Conservation (phyloP, 2,329 filamentous ascomycete genomes). For the Phyllosticta ampelicida region DNA sequence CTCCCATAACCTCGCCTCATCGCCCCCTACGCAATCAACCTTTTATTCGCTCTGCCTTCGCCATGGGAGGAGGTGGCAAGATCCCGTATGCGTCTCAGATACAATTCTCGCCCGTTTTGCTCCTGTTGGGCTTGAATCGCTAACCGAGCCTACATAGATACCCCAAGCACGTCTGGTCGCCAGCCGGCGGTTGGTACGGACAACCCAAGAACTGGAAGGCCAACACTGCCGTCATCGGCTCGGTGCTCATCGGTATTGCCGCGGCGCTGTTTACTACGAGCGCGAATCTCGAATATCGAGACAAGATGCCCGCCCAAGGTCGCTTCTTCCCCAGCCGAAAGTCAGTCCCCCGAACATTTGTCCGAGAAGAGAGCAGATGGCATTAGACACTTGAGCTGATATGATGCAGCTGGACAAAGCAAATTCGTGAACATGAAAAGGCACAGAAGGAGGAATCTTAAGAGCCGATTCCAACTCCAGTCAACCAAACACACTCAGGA, state of each 20-base stretch:
- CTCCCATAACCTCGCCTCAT: conserved; percentile 4
- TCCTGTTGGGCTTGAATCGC: conserved; percentile 6
- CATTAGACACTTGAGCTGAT: conserved; percentile 6
- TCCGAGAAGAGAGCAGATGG: background rate
- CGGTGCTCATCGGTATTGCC: conserved; percentile 56
- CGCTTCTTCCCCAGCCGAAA: conserved; percentile 77
- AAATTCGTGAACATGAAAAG: conserved; percentile 59
- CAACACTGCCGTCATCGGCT: conserved; percentile 72
- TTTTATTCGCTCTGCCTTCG: conserved; percentile 11
- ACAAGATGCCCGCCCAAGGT: conserved; percentile 64
- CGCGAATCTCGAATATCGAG: conserved; percentile 60
- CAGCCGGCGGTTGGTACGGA: conserved; percentile 92
- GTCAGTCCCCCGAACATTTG: conserved; percentile 40
- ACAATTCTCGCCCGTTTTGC: conserved; percentile 5
- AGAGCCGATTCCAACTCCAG: background rate
- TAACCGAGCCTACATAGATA: conserved; percentile 48
- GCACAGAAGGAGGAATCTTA: conserved; percentile 27
- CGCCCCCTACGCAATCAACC: background rate
- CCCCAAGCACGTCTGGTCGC: conserved; percentile 99
- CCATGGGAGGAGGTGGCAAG: conserved; percentile 50
- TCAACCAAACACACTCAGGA: background rate
- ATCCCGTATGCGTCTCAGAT: conserved; percentile 45
- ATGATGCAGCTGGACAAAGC: conserved; percentile 55
- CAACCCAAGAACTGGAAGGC: conserved; percentile 90
- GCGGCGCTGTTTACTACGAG: conserved; percentile 61